phyloP scores from a whole-genome alignment of 2,329 filamentous ascomycete genomes.

The Fusarium brevicatenulatum region DNA sequence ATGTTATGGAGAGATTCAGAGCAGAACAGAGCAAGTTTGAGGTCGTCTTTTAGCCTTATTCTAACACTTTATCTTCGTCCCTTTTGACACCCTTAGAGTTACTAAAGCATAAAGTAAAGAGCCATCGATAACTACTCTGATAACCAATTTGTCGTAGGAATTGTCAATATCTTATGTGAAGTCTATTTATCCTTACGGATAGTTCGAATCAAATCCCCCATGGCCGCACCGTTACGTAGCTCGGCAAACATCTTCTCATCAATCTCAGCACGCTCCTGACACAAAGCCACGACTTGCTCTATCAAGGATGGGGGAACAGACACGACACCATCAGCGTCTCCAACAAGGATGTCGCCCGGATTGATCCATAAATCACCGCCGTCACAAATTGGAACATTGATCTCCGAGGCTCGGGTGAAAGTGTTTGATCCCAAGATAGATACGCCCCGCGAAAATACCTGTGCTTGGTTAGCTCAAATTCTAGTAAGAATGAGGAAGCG shows the following conservation, averaged over 20 bases:
- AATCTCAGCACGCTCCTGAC: constrained; percentile 43
- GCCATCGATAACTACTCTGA: neutral
- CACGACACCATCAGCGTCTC: constrained; percentile 47
- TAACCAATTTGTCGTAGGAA: too few species aligned
- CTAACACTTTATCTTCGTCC: accelerated
- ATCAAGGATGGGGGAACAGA: constrained; percentile 36
- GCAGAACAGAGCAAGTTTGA: neutral
- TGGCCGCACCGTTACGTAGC: constrained; percentile 11
- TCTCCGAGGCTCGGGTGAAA: constrained; percentile 43
- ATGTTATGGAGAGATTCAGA: neutral
- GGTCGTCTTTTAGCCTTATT: neutral
- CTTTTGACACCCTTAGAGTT: neutral
- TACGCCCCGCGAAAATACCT: constrained; percentile 44
- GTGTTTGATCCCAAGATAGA: constrained; percentile 47
- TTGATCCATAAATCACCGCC: constrained; percentile 45
- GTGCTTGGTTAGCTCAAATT: neutral
- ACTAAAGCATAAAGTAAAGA: neutral
- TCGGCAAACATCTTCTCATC: constrained; percentile 43
- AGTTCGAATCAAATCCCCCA: neutral
- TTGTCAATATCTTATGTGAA: neutral
- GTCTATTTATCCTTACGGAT: constrained; percentile 18
- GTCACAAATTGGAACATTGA: constrained; percentile 44
- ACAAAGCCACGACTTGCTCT: constrained; percentile 44
- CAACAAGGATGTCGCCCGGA: constrained; percentile 44
- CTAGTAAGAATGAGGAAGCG: too few species aligned